phyloP scores from a whole-genome alignment of 768 basidiomycete species.

The Leccinellum rugosiceps region DNA sequence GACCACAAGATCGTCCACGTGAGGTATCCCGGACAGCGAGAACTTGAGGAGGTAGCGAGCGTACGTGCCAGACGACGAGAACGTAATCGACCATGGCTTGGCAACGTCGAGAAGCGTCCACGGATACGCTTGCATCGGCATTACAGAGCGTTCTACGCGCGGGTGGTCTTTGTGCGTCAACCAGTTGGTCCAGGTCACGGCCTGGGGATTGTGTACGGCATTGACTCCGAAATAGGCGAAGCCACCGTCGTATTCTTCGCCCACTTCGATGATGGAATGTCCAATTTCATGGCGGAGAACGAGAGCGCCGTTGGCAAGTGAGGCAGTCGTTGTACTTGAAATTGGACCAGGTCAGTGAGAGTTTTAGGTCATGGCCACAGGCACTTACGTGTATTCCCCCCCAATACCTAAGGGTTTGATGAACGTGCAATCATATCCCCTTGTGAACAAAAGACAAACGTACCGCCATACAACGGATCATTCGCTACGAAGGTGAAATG shows the following conservation, averaged over 20 bases:
- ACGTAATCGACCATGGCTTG: constrained; percentile 55
- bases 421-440: neutral
- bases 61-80: constrained; percentile 63
- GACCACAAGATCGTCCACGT: constrained; percentile 49
- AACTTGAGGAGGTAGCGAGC: constrained; percentile 60
- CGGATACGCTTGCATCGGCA: constrained; percentile 73
- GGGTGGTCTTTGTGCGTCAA: constrained; percentile 39
- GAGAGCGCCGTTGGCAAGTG: constrained; percentile 66
- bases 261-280: constrained; percentile 74
- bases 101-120: constrained; percentile 70
- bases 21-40: constrained; percentile 70
- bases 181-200: constrained; percentile 73
- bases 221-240: constrained; percentile 71
- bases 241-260: constrained; percentile 84
- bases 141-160: constrained; percentile 63
- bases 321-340: constrained; percentile 73
- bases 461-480: constrained; percentile 77
- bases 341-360: neutral
- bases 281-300: constrained; percentile 79
- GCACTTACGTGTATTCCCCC: constrained; percentile 66
- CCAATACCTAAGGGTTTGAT: constrained; percentile 52
- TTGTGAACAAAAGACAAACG: constrained; percentile 10
- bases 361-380: neutral
- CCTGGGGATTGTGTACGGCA: constrained; percentile 43
- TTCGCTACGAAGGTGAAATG: constrained; percentile 46